Base-by-base conservation (phyloP, 1,284 basidiomycete species). In the Naganishia sp. region DNA sequence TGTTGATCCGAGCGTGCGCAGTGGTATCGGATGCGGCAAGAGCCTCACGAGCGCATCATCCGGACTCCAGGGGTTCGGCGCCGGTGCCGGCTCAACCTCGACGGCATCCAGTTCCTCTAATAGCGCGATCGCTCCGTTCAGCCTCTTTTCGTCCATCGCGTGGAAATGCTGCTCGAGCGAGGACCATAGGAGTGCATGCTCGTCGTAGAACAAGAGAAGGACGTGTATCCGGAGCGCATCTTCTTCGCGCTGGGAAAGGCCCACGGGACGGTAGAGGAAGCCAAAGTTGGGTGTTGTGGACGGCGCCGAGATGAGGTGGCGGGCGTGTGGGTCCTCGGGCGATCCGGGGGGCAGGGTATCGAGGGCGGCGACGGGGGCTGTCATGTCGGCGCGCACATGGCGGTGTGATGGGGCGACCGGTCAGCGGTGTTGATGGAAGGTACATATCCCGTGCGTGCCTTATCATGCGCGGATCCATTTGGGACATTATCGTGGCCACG, bases 141-240 rank as follows among this genome's bases (percentile, higher is more conserved):
- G 10, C 23, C 68, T 45, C 16, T 43, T 48, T 36, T 69, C 68
- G 15, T 66, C 64, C 31, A 65, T n/a, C 1, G 44, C 55, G 21
- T 42, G 54, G 28, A 69, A 69, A 25, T 54, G 43, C 54, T 69
- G 68, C 39, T 69, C 68, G 45, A 69, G 45, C 11, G 59, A 55
- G 25, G 55, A 61, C 68, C 68, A 69, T n/a, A 69, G 61, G 7
- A 69, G 54, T 1, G 68, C 64, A 50, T 69, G 68, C 23, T 66
- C 64, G 16, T 69, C 68, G 60, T 69, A 69, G 36, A 69, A 69
- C 9, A 69, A 23, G 25, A 69, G 55, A 50, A 63, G 66, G 25
- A 69, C 42, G 45, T 69, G 68, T 28, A 69, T 65, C 55, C 68
- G 49, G 21, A 61, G 59, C 15, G 55, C 68, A 57, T 69, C 68